Evolutionary conservation across 192 early-diverging fungal species (phyloP), one percentile per base, ranked within the genome.

Genomic region (Backusella sp.): DNA sequence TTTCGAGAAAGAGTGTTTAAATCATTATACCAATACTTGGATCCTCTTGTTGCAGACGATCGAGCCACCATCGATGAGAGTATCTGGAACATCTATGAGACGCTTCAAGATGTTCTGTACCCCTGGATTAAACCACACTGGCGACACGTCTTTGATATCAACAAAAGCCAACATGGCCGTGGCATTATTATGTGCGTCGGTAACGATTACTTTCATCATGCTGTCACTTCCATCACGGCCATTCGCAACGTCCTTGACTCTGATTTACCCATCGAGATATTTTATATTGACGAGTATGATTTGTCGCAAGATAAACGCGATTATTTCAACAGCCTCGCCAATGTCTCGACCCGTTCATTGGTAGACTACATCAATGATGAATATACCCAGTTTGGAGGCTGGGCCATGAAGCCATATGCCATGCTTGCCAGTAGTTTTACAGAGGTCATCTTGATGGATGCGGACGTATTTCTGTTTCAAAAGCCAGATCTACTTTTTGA

Each of bases 391-490:
- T 72, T 89, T 44, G 73, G 66, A 23, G 90, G 90, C 12, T 93
- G 91, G 91, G 80, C 87, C 2, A 82, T 92, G 65, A 94, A 94
- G 70, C 88, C 92, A 0, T 92, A 86, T 84, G 87, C 92, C 0
- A 68, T 93, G 36, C 65, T 94, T 21, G 88, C 89, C 0, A 85
- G 87, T 2, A 79, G 72, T 23, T 94, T 92, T 84, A 73, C 76
- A 42, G 84, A 92, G 23, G 85, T 85, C 5, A 87, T 94, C 65
- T 80, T 94, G 70, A 82, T 93, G 67, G 92, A 94, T 78, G 85
- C 92, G 6, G 92, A 93, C 76, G 92, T 89, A 0, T 78, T 90
- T 36, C 91, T 92, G 49, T 72, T 94, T 41, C 86, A 88, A 70
- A 77, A 84, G 75, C 92, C 92, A 0, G 85, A 78, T 28, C 71